Percentiles rank a stretch among this genome's conserved stretches.
Evolutionary conservation across 495 filamentous ascomycete genomes (phyloP).

Genomic region (Penicillium coprophilum): DNA sequence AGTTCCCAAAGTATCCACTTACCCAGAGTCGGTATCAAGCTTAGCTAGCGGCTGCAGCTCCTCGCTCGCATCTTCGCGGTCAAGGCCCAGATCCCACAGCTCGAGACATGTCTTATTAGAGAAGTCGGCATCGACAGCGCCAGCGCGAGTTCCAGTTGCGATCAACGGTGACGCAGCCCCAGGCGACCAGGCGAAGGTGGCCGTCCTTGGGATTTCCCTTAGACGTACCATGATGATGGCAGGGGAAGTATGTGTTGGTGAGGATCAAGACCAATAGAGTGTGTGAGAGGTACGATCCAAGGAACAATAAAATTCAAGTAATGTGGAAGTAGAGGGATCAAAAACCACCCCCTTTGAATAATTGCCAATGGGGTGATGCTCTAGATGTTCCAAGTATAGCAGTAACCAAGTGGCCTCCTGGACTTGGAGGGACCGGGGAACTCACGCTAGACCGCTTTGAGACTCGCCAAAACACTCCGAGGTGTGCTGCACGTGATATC

Average conservation of each 20-base stretch:
- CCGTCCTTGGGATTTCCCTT: constrained; percentile 92
- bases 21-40: constrained; percentile 88
- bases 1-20: constrained; percentile 24
- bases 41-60: constrained; percentile 85
- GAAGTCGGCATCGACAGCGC: constrained; percentile 95
- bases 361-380: constrained; percentile 29
- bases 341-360: constrained; percentile 30
- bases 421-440: constrained; percentile 39
- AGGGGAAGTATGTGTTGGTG: constrained; percentile 25
- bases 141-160: constrained; percentile 92
- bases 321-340: constrained; percentile 6
- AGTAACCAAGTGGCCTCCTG: constrained; percentile 51
- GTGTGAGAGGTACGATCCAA: constrained; percentile 15
- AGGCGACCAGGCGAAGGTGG: constrained; percentile 95
- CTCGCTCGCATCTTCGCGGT: constrained; percentile 66
- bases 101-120: constrained; percentile 96
- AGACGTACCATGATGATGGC: constrained; percentile 80
- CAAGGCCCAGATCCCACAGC: constrained; percentile 88
- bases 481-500: constrained; percentile 44
- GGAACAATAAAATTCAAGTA: constrained; percentile 17
- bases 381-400: constrained; percentile 21
- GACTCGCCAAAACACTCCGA: constrained; percentile 43
- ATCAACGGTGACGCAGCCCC: constrained; percentile 72
- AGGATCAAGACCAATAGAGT: constrained; percentile 22
- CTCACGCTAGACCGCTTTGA: constrained; percentile 34